Base-by-base conservation (phyloP, 257 asterid genomes). In the Solanum microdontum region DNA sequence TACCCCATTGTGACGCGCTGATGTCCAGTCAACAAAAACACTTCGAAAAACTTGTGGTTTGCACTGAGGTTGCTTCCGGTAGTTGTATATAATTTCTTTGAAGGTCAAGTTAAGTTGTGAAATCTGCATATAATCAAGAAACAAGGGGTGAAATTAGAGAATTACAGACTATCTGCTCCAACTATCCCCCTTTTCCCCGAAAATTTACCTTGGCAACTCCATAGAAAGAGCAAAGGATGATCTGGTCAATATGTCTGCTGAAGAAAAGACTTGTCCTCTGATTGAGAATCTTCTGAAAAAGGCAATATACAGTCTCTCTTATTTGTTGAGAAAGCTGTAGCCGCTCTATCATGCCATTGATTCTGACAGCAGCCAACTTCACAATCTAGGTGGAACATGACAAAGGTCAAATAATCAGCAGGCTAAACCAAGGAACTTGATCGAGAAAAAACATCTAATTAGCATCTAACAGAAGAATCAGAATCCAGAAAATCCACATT, bases 301-400 rank as follows among this genome's bases (percentile, higher is more conserved):
- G 98, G 89, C 96, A 93, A 91, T 92, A 96, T 83, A 97, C 97
- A 64, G 83, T 87, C 94, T 96, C 99, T 87, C 98, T 93, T 88
- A 93, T 90, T 89, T 93, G 97, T 89, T 93, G 98, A 33, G 99
- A 90, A 89, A 95, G 97, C 90, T 95, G 98, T 79, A 97, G 94
- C 90, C 99, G 94, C 88, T 97, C 98, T 32, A 97, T 98, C 98
- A 97, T 94, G 91, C 99, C 99, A 89, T 92, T 97, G 64, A 97
- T 97, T 92, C 99, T 93, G 90, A 97, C 99, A 83, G 99, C 99
- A 68, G 99, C 98, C 90, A 97, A 89, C 93, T 97, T 97, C 72
- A 92, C 94, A 88, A 94, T 96, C 99, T 97, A 77, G 43, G 85
- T 75, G 72, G 87, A 77, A 72, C 11, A 26, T 7, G 69, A 80